phyloP scores from a whole-genome alignment of 2,329 filamentous ascomycete species.

The Blastomyces percursus region DNA sequence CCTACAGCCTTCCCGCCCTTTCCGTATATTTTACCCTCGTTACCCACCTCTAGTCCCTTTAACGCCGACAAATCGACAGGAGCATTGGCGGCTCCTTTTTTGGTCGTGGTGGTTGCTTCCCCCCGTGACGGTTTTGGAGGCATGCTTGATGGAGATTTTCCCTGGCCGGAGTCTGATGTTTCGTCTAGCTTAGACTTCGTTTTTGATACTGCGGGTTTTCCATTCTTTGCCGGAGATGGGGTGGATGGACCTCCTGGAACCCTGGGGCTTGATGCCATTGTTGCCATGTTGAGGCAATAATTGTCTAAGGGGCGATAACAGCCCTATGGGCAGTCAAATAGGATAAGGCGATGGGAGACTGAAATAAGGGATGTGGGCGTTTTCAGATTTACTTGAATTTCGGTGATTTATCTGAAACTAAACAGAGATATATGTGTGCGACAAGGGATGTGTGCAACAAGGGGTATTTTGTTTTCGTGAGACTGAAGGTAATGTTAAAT shows the following conservation, averaged over 20 bases:
- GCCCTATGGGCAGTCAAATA: background rate
- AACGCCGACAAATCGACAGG: conserved; percentile 26
- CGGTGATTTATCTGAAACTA: background rate
- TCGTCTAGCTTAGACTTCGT: conserved; percentile 18
- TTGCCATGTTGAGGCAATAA: background rate
- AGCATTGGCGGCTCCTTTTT: conserved; percentile 8
- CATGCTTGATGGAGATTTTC: conserved; percentile 12
- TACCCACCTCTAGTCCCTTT: conserved; percentile 30
- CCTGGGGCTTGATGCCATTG: conserved; percentile 18
- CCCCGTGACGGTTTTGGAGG: conserved; percentile 12
- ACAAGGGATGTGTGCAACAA: too few relatives aligned
- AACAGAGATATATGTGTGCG: background rate
- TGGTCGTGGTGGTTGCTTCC: conserved; percentile 1
- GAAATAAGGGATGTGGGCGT: background rate
- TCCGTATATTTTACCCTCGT: conserved; percentile 29
- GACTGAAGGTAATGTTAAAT: background rate
- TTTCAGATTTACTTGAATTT: background rate
- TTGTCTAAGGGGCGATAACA: background rate
- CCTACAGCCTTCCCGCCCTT: conserved; percentile 28
- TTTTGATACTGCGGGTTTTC: conserved; percentile 17
- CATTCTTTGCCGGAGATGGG: conserved; percentile 18
- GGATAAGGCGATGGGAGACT: background rate
- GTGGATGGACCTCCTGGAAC: conserved; percentile 13
- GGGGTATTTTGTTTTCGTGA: background rate
- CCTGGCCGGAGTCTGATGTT: conserved; percentile 13